Conservation (phyloP, 2,329 filamentous ascomycete genomes). For the Pyrenophora graminea region DNA sequence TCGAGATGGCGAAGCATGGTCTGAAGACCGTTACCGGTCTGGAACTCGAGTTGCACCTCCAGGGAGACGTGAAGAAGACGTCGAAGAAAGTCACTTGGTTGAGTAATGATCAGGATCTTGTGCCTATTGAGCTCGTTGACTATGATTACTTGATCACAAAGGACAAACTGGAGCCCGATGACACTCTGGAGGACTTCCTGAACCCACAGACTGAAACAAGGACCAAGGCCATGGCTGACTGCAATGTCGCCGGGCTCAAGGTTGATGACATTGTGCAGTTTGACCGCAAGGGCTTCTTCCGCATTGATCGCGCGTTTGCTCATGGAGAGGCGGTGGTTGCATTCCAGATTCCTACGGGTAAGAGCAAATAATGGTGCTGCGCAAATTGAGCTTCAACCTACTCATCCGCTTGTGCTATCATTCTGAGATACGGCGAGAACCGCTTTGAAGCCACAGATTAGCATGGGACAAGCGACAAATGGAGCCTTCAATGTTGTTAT, state of each 20-base stretch:
- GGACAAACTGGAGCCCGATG: conserved; percentile 86
- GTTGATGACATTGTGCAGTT: conserved; percentile 93
- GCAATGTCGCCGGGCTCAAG: conserved; percentile 77
- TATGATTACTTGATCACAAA: conserved; percentile 96
- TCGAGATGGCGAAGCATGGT: conserved; percentile 49
- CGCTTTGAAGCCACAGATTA: no score
- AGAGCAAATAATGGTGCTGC: conserved; percentile 42
- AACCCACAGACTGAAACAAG: conserved; percentile 75
- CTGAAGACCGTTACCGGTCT: conserved; percentile 65
- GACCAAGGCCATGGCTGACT: conserved; percentile 77
- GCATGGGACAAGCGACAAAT: no score
- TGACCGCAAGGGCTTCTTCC: conserved; percentile 89
- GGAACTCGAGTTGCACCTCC: conserved; percentile 84
- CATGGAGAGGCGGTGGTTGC: conserved; percentile 65
- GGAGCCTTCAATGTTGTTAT: no score
- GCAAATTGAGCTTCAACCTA: no score
- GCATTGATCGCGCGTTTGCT: conserved; percentile 70
- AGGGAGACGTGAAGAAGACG: conserved; percentile 92
- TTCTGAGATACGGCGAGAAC: no score
- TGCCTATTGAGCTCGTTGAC: conserved; percentile 85
- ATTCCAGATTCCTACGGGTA: conserved; percentile 73
- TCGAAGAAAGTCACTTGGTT: conserved; percentile 98
- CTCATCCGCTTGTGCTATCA: no score
- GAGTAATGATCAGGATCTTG: conserved; percentile 73
- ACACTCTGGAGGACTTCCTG: conserved; percentile 81